phyloP scores from a whole-genome alignment of 345 rosid species.

The Erucastrum elatum region DNA sequence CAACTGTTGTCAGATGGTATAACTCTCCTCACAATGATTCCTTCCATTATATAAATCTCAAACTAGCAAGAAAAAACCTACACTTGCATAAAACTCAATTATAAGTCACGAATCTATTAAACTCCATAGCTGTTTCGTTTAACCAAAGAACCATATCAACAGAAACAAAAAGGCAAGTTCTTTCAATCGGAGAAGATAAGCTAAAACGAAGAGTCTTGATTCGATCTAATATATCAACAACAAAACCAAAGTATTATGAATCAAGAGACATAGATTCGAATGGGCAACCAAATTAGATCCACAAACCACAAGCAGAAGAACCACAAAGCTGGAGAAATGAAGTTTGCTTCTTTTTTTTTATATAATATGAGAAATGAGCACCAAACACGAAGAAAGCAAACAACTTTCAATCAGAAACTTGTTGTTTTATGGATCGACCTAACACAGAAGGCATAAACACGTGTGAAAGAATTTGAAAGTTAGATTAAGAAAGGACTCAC shows the following conservation, averaged over 20 bases:
- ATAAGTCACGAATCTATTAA: neutral
- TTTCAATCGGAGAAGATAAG: neutral
- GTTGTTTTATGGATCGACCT: slow-evolving; percentile 6
- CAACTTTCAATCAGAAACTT: neutral
- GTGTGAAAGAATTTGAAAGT: neutral
- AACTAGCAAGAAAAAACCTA: neutral
- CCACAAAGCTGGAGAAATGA: no score
- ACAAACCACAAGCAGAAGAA: no score
- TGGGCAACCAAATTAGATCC: neutral
- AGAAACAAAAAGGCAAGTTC: slow-evolving; percentile 7
- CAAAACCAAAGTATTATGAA: neutral
- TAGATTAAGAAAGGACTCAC: slow-evolving; percentile 18
- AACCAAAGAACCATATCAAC: neutral
- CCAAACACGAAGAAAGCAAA: slow-evolving; percentile 9
- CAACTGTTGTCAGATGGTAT: slow-evolving; percentile 98
- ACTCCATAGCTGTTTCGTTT: neutral
- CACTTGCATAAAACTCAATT: slow-evolving; percentile 1
- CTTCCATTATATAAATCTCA: slow-evolving; percentile 46
- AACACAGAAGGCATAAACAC: slow-evolving; percentile 1
- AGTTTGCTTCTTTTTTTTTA: no score
- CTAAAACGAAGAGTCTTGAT: slow-evolving; percentile 25
- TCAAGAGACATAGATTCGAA: neutral
- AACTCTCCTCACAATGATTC: slow-evolving; percentile 72
- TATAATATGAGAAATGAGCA: neutral
- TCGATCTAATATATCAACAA: slow-evolving; percentile 3